phyloP scores from a whole-genome alignment of 495 filamentous ascomycete species.

The Thozetella sp. region DNA sequence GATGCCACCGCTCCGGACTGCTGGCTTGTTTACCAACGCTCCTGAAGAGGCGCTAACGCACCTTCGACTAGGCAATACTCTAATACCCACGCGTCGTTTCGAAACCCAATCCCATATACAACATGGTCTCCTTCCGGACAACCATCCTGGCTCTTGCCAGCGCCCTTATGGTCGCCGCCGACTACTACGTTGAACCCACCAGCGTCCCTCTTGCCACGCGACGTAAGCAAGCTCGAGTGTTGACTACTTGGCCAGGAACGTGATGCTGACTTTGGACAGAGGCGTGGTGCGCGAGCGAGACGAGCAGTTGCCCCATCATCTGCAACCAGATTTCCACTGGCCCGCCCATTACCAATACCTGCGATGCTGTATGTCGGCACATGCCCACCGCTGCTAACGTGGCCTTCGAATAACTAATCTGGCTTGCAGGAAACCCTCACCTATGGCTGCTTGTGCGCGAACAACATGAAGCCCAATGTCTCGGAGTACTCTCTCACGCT shows the following conservation, averaged over 20 bases:
- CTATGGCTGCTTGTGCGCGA: constrained; percentile 77
- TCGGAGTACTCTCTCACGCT: constrained; percentile 85
- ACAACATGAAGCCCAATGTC: constrained; percentile 71
- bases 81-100: neutral
- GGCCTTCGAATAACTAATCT: constrained; percentile 14
- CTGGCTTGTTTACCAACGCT: too few relatives aligned
- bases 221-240: constrained; percentile 23
- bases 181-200: constrained; percentile 61
- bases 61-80: neutral
- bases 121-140: constrained; percentile 48
- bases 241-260: neutral
- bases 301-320: constrained; percentile 71
- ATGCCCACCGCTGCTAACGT: neutral
- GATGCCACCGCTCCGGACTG: too few relatives aligned
- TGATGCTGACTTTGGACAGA: constrained; percentile 42
- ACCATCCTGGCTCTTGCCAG: constrained; percentile 45
- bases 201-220: constrained; percentile 49
- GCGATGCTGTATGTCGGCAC: constrained; percentile 64
- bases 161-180: constrained; percentile 41
- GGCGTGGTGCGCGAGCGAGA: constrained; percentile 71
- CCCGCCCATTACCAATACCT: constrained; percentile 60
- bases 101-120: constrained; percentile 11
- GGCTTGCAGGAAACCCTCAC: constrained; percentile 58
- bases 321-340: constrained; percentile 68
- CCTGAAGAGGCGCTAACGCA: constrained; percentile 2